Evolutionary conservation across 2,329 filamentous ascomycete genomes (phyloP).

Genomic region (Lachnellula arida): DNA sequence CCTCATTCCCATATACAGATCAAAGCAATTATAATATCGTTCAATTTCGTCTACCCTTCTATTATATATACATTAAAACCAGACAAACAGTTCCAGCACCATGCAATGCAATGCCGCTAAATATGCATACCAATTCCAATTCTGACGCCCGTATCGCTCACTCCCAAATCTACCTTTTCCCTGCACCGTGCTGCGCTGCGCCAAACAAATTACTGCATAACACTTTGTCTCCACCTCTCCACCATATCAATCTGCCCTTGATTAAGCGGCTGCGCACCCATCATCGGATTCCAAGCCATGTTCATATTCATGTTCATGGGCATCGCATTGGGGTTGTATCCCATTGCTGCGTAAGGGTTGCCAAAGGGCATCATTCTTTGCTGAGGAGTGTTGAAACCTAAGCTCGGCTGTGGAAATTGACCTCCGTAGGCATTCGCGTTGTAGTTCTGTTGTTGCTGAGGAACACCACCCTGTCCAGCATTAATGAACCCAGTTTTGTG

Average conservation of each 20-base stretch:
- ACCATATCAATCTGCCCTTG: conserved; percentile 34
- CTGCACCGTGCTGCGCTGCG: no score
- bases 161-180: no score
- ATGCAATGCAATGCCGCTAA: no score
- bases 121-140: no score
- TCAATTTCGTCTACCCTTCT: no score
- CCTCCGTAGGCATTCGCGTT: conserved; percentile 6
- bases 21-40: no score
- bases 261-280: conserved; percentile 23
- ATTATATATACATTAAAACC: no score
- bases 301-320: conserved; percentile 18
- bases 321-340: conserved; percentile 14
- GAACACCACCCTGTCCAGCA: conserved; percentile 20
- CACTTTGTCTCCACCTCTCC: conserved; percentile 34
- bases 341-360: conserved; percentile 22
- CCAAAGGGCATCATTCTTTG: conserved; percentile 20
- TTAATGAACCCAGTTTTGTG: conserved; percentile 23
- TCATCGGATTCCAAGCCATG: conserved; percentile 21
- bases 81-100: no score
- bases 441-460: conserved; percentile 9
- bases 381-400: conserved; percentile 12
- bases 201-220: conserved; percentile 26
- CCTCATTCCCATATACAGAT: no score
- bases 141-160: no score
- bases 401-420: conserved; percentile 23